A percentile compares a stretch with the other conserved stretches of the same genome.
These are phyloP conservation scores for Helotiales sp. DNA, from an alignment of 2,329 filamentous ascomycete genomes.

Conservation along the genomic window DNA sequence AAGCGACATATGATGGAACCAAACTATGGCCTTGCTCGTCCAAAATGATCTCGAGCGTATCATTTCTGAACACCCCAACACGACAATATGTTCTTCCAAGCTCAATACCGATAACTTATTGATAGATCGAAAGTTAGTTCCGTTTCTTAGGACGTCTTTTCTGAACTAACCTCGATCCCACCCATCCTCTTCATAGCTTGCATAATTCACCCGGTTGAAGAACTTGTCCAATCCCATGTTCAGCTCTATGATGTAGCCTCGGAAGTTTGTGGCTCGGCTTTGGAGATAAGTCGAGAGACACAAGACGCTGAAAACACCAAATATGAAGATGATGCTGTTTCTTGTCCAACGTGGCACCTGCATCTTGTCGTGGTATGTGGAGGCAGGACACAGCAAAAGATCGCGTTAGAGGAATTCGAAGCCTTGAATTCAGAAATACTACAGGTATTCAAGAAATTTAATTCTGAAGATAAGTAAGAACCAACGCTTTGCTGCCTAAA, in stretches of 20 bases:
- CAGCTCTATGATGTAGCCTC: neutral
- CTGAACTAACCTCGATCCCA: neutral
- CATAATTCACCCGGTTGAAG: neutral
- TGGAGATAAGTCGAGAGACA: neutral
- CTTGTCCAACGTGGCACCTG: no score
- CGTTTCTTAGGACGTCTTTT: neutral
- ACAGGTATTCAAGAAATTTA: neutral
- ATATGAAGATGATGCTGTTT: neutral
- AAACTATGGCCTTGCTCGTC: conserved; percentile 17
- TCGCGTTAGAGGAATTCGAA: neutral
- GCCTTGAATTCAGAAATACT: neutral
- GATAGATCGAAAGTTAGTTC: neutral
- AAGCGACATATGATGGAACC: conserved; percentile 22
- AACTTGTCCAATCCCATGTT: neutral
- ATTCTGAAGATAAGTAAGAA: no score
- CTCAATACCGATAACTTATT: neutral
- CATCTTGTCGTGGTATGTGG: neutral
- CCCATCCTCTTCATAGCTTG: neutral
- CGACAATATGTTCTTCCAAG: conserved; percentile 1
- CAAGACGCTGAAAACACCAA: neutral
- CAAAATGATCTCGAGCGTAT: conserved; percentile 8
- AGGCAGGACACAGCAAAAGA: neutral
- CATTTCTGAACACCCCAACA: neutral
- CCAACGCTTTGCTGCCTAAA: neutral
- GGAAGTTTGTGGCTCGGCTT: neutral